Evolutionary conservation across 163 green algal species (phyloP).

Genomic region (Scenedesmus sp.): DNA sequence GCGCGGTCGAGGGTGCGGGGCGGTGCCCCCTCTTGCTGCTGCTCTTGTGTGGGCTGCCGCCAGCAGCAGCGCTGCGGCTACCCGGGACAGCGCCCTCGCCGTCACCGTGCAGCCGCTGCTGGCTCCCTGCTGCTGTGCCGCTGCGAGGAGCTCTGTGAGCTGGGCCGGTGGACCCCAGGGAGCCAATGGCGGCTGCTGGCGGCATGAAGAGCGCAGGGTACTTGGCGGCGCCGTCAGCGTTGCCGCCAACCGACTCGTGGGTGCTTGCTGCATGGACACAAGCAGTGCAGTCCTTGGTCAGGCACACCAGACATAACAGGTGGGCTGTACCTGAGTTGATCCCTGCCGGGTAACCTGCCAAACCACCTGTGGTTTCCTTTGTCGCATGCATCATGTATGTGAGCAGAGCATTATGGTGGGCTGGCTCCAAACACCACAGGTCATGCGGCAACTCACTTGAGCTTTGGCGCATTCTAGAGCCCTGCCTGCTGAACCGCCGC

Average conservation of each 20-base stretch:
- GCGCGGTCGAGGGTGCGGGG: background rate
- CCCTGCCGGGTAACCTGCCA: too few species aligned
- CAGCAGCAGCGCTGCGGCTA: background rate
- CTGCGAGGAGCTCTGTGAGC: background rate
- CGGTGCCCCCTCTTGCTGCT: background rate
- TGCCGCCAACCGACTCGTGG: background rate
- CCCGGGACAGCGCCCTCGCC: background rate
- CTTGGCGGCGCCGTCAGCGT: background rate
- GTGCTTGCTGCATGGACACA: background rate
- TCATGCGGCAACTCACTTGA: background rate
- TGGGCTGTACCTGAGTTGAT: too few species aligned
- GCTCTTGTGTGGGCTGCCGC: background rate
- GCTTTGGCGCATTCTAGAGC: conserved; percentile 9
- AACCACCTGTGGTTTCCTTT: too few species aligned
- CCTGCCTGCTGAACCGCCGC: conserved; percentile 26
- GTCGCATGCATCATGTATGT: too few species aligned
- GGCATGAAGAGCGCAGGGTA: background rate
- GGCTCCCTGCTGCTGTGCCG: background rate
- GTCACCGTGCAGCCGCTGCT: background rate
- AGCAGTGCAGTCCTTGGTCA: too few species aligned
- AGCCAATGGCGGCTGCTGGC: background rate
- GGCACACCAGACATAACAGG: too few species aligned
- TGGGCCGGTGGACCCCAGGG: background rate
- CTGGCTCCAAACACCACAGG: background rate
- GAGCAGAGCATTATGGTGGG: background rate